Base-by-base conservation (phyloP, 306 rosid genomes). In the Vicia sativa region DNA sequence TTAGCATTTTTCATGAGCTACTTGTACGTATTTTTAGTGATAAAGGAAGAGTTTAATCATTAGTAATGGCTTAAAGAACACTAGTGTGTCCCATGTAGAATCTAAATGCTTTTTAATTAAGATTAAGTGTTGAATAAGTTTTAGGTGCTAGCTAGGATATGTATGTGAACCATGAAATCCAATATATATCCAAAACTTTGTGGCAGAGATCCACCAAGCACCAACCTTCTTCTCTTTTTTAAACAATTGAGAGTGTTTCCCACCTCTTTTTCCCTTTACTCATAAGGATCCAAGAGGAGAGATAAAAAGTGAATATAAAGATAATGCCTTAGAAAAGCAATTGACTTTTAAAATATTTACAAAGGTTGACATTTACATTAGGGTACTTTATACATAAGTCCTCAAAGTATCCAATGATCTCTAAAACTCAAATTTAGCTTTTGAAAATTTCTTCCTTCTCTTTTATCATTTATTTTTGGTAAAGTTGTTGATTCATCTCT, bases 351-450 rank as follows among this genome's bases (percentile, higher is more conserved):
- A 49, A 44, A 77, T 80, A 58, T 83, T 78, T 85, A 83, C 83
- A 74, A 78, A 79, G 96, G 92, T 92, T 87, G 97, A 92, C 96
- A 80, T 92, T 81, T 60, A 4, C 64, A 74, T 46, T 10, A 56
- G n/a, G 15, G 11, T 55, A 62, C 21, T 45, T 14, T 71, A 80
- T 18, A 10, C 73, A 81, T 45, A 34, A 34, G 59, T 74, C 75
- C 75, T 77, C 56, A 82, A 82, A 86, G 96, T 82, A 92, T 89
- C 95, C 97, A 80, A 92, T 83, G 95, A 84, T 85, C 74, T 57
- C 78, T 53, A 77, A 48, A 71, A 12, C 60, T 59, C 76, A 79
- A 68, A 50, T 48, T 21, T 69, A 50, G 35, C 43, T 25, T 76
- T 42, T 34, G 7, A 1, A 34, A 34, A 1, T 34, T 34, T 34